Base-by-base conservation (phyloP, 306 rosid species). In the Ziziphus jujuba region DNA sequence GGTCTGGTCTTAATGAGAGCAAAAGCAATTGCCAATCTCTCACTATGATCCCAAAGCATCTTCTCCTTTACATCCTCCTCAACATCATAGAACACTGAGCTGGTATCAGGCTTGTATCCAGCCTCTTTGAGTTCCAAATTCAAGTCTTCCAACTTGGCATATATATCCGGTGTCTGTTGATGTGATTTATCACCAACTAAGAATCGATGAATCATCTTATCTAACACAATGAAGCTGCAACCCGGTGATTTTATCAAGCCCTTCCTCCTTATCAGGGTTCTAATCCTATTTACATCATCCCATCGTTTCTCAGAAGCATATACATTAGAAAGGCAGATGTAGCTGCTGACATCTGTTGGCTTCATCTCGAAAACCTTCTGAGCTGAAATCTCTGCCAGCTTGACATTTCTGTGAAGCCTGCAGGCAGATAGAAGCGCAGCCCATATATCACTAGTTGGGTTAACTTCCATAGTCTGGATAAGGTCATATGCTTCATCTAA, bases 21-120 rank as follows among this genome's bases (percentile, higher is more conserved):
- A 66, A 83, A 80, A 68, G 83, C 86, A 76, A 82, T 87, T 8
- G 90, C 87, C 77, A 85, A 65, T 61, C 85, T 77, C 67, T 85
- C 82, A 12, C 91, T 81, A 52, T 79, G 91, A 77, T 65, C 79
- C 87, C 89, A 88, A 38, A 87, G 88, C 79, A 85, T 83, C 71
- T 74, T 82, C 79, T 87, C 87, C 75, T 85, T 81, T 34, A 69
- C 70, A 74, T 83, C 80, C 73, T 79, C 84, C 47, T 77, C 80
- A 44, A 88, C 84, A 79, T 88, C 89, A 24, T 70, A 75, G 31
- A 85, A 77, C 54, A 83, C 89, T 24, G 82, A 83, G 71, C 79
- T 70, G 25, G 89, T 88, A 69, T 85, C 90, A 22, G 90, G 85
- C 72, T 69, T 79, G 84, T 85, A 79, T 36, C 90, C 91, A 34